phyloP scores from a whole-genome alignment of 2,329 filamentous ascomycete species.

The Fusarium concolor region DNA sequence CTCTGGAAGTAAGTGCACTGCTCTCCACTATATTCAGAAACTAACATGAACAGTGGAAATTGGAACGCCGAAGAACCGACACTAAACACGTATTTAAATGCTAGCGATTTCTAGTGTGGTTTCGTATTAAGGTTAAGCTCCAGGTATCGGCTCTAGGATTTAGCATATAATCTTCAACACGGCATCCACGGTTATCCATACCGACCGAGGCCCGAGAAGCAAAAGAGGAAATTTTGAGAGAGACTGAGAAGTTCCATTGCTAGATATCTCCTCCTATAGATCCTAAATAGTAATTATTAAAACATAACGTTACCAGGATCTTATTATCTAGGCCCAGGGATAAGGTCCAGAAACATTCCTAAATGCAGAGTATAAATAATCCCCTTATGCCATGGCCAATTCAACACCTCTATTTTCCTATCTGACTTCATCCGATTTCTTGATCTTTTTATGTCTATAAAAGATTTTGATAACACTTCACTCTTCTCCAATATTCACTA shows the following conservation, averaged over 20 bases:
- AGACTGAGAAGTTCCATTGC: background rate
- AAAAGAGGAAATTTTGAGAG: background rate
- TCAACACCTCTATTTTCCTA: background rate
- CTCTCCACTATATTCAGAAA: too few relatives aligned
- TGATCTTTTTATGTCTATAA: background rate
- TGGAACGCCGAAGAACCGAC: too few relatives aligned
- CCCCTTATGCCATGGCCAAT: background rate
- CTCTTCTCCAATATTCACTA: background rate
- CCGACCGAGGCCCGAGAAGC: background rate
- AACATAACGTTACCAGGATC: background rate
- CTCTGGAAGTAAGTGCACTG: too few relatives aligned
- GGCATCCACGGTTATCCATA: background rate
- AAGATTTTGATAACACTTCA: background rate
- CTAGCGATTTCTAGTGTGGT: too few relatives aligned
- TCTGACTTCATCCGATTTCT: background rate
- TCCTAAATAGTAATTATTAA: background rate
- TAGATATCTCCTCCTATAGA: background rate
- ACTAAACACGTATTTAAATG: too few relatives aligned
- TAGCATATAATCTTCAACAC: background rate
- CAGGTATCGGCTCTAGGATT: too few relatives aligned
- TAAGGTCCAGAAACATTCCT: background rate
- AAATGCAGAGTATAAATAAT: background rate
- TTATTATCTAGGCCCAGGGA: background rate
- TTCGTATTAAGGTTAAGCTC: too few relatives aligned
- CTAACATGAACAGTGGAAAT: too few relatives aligned